Base-by-base conservation (phyloP, 1,284 basidiomycete genomes). In the Retiboletus flavoniger region DNA sequence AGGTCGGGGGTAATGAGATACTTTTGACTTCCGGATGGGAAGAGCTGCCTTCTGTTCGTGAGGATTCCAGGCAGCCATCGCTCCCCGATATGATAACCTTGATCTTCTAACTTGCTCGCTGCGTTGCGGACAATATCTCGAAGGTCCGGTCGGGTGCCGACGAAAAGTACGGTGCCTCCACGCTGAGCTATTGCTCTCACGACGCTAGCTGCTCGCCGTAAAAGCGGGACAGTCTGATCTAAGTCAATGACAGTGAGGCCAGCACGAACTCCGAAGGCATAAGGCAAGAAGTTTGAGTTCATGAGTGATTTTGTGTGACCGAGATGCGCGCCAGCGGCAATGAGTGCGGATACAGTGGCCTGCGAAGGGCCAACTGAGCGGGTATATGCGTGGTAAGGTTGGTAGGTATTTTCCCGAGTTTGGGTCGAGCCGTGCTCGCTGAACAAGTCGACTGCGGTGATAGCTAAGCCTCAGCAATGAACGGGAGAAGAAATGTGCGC, bases 161-260 rank as follows among this genome's bases (percentile, higher is more conserved):
- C 85, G 65, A 99, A 95, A 26, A 99, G 78, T 52, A 99, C 80
- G 47, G 87, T 84, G 26, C 97, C 97, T 59, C 92, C 91, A 46
- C 83, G 81, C 59, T 86, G 82, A 13, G 92, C 87, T 31, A 98
- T 79, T 32, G 90, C 88, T 47, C 91, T 87, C 35, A 94, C 88
- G 47, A 99, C 82, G 56, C 88, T 87, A 35, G 93, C 91, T 8
- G 96, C 95, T 51, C 95, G 87, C 29, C 94, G 87, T 19, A 99
- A 81, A 55, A 95, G 85, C 5, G 95, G 93, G 1, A 99, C 78
- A 0, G 97, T 98, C 61, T 91, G 89, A 71, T 98, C 94, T 35
- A 99, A 80, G 73, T 99, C 95, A 70, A 99, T 98, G 70, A 98
- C 83, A 48, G 93, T 93, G 57, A 98, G 83, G 14, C 90, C 93